A percentile compares a stretch with the other conserved stretches of the same genome.
These are phyloP conservation scores for Phytophthora idaei DNA, from an alignment of 352 stramenopile species.

Conservation along the genomic window DNA sequence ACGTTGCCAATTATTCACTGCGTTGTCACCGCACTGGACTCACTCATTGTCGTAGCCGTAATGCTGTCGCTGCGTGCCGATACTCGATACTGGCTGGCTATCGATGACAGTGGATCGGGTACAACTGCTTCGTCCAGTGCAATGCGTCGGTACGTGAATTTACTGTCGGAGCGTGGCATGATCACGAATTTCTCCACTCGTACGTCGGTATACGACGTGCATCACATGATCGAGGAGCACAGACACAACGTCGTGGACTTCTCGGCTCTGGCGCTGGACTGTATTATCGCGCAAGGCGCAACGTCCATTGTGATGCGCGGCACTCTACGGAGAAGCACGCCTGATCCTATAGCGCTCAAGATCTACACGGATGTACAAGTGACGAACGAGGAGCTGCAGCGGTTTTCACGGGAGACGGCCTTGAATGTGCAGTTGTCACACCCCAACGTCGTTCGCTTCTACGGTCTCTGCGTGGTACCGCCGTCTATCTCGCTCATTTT, in stretches of 20 bases:
- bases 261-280: slow-evolving; percentile 69
- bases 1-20: slow-evolving; percentile 51
- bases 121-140: slow-evolving; percentile 46
- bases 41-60: slow-evolving; percentile 70
- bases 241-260: slow-evolving; percentile 85
- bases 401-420: slow-evolving; percentile 83
- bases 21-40: slow-evolving; percentile 58
- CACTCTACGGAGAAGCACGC: slow-evolving; percentile 48
- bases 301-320: slow-evolving; percentile 88
- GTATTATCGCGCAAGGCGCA: slow-evolving; percentile 78
- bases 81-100: slow-evolving; percentile 85
- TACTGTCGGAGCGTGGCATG: slow-evolving; percentile 82
- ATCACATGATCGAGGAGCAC: slow-evolving; percentile 89
- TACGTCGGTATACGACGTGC: slow-evolving; percentile 88
- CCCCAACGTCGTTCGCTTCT: slow-evolving; percentile 86
- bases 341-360: slow-evolving; percentile 75
- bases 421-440: slow-evolving; percentile 84
- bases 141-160: slow-evolving; percentile 75
- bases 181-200: slow-evolving; percentile 89
- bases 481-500: slow-evolving; percentile 88
- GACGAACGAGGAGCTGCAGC: slow-evolving; percentile 80
- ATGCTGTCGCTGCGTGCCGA: slow-evolving; percentile 80
- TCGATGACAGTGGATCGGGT: slow-evolving; percentile 62
- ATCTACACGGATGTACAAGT: slow-evolving; percentile 88
- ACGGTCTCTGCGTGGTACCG: slow-evolving; percentile 80